These are phyloP conservation scores for Furculomyces boomerangus DNA, from an alignment of 371 early-diverging fungal species.

Conservation along the genomic window DNA sequence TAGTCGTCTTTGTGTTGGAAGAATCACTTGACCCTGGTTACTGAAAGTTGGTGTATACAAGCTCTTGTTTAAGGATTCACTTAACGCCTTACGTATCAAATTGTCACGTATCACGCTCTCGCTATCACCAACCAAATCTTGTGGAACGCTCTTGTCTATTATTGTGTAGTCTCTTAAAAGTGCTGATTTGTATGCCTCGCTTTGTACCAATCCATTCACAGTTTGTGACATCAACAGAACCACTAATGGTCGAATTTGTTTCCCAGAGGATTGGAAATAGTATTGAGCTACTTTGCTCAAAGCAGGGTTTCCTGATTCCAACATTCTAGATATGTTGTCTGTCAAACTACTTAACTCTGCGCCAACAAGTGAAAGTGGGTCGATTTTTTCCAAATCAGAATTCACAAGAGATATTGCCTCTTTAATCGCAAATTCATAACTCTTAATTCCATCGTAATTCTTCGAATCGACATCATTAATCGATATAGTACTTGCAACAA, in stretches of 20 bases:
- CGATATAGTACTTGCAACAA: constrained; percentile 9
- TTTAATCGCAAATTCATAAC: constrained; percentile 11
- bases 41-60: constrained; percentile 27
- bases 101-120: constrained; percentile 13
- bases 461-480: background rate
- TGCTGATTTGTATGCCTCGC: background rate
- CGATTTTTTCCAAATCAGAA: constrained; percentile 2
- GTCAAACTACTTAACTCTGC: constrained; percentile 62
- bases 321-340: constrained; percentile 62
- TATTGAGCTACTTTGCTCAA: constrained; percentile 71
- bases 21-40: constrained; percentile 37
- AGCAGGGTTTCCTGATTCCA: constrained; percentile 72
- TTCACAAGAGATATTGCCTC: constrained; percentile 12
- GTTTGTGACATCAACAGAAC: constrained; percentile 81
- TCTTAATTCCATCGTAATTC: background rate
- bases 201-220: constrained; percentile 25
- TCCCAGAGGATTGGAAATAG: constrained; percentile 73
- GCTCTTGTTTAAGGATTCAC: constrained; percentile 11
- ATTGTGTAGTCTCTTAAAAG: constrained; percentile 13
- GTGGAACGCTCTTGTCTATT: constrained; percentile 22
- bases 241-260: constrained; percentile 80
- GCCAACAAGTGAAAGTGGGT: constrained; percentile 16
- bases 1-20: constrained; percentile 76
- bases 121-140: constrained; percentile 21
- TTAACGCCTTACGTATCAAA: constrained; percentile 12